A percentile compares a stretch with the other conserved stretches of the same genome.
These are phyloP conservation scores for Talaromyces sp. DNA, from an alignment of 2,329 filamentous ascomycete genomes.

Conservation along the genomic window DNA sequence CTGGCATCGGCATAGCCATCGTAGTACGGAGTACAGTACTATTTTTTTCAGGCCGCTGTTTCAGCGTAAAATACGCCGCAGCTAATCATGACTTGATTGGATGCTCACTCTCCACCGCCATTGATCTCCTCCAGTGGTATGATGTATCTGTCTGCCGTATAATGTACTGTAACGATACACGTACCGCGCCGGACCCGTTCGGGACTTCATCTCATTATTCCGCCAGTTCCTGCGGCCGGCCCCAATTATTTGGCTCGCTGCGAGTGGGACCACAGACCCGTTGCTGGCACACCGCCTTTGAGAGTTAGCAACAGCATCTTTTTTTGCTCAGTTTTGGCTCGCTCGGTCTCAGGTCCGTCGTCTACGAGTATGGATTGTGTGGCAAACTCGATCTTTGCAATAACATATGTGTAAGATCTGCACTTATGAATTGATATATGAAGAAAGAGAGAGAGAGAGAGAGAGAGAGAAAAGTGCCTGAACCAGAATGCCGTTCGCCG, in stretches of 20 bases:
- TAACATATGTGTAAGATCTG: background rate
- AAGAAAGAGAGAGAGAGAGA: too few species aligned
- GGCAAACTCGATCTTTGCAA: background rate
- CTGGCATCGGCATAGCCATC: background rate
- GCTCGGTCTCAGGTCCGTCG: background rate
- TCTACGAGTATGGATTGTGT: background rate
- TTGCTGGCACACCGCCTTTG: constrained; percentile 1
- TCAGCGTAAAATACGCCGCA: background rate
- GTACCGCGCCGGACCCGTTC: background rate
- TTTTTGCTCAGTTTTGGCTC: background rate
- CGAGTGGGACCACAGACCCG: background rate
- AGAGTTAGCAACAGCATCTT: too few species aligned
- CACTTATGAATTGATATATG: background rate
- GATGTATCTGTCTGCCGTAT: background rate
- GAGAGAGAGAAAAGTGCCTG: background rate
- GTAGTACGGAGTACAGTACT: background rate
- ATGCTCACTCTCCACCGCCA: background rate
- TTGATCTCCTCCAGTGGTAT: background rate
- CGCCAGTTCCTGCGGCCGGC: constrained; percentile 7
- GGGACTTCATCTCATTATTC: background rate
- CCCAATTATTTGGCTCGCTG: background rate
- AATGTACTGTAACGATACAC: background rate
- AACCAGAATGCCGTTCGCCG: too few species aligned
- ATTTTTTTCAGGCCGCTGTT: background rate
- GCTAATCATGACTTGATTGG: background rate